Evolutionary conservation across 2,329 filamentous ascomycete genomes (phyloP), one percentile per base, ranked within the genome.

Genomic region (Colletotrichum somersetense): DNA sequence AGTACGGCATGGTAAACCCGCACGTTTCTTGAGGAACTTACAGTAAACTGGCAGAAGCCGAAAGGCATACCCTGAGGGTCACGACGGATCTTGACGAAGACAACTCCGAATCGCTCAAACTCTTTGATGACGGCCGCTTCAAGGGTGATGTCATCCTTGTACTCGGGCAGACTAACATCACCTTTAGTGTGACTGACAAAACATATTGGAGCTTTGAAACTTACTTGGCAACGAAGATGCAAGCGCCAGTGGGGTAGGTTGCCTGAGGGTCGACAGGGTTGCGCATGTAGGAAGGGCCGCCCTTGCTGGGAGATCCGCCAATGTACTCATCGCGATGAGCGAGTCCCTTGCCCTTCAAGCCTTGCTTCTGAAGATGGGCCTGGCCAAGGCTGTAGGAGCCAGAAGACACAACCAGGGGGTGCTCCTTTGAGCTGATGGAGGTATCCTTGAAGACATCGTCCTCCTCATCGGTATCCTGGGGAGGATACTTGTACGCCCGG

Each of bases 161-260:
- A 77, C 74, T 88, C 84, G 0, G 87, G 83, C 2, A 91, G 83
- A 69, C 89, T 91, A 44, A 6, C 58, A 16, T 16, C 40, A 5
- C 14, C 6, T 61, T 78, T 71, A 77, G 75, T 56, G 2, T 61
- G 46, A 11, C 4, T 5, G 12, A 40, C 46, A 6, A 63, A 50
- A 2, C 4, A 7, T 62, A n/a, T 53, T 23, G 23, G 44, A 7
- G 16, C 40, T 26, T 26, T 52, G 33, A 35, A 16, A 83, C 88
- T 83, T 84, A 91, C 90, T 92, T 92, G 42, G 90, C 90, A 48
- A 91, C 89, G 75, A 92, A 92, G 46, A 91, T 84, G 76, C 90
- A 91, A 50, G 87, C 87, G 10, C 84, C 85, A 0, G 88, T 83
- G 0, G 88, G 85, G 65, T 88, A 89, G 46, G 85, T 80, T 0